Percentiles rank a stretch among this genome's conserved stretches.
Conservation (phyloP, 2,329 filamentous ascomycete genomes). For the Hymenotorrendiella dingleyae region DNA sequence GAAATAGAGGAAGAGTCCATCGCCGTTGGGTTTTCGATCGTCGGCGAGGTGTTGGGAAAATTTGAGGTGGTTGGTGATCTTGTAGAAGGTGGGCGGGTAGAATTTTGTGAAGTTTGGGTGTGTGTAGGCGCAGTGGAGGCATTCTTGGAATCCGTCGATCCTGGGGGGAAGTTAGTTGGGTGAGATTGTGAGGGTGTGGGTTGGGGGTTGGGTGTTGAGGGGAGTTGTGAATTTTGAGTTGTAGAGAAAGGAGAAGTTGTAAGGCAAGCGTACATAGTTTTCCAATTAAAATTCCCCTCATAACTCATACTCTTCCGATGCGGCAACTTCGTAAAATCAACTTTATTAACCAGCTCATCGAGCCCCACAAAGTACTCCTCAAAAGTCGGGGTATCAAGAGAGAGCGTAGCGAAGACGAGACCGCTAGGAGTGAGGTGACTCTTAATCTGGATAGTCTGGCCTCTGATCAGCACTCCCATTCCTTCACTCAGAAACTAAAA, state of each 20-base stretch:
- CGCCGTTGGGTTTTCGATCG: constrained; percentile 41
- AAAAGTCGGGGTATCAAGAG: constrained; percentile 41
- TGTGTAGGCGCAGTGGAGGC: constrained; percentile 52
- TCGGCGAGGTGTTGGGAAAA: constrained; percentile 52
- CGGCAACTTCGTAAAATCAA: constrained; percentile 49
- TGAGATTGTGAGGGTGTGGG: too few species aligned
- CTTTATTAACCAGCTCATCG: constrained; percentile 40
- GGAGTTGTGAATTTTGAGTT: too few species aligned
- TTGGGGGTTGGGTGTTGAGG: too few species aligned
- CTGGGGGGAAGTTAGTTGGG: constrained; percentile 22
- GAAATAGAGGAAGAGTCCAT: constrained; percentile 52
- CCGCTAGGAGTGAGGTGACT: constrained; percentile 42
- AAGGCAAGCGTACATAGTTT: constrained; percentile 40
- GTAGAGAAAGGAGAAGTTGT: neutral
- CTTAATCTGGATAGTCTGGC: constrained; percentile 25
- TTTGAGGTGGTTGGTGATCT: constrained; percentile 47
- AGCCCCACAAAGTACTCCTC: constrained; percentile 48
- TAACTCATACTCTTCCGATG: constrained; percentile 48
- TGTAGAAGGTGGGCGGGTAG: constrained; percentile 50
- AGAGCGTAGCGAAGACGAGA: constrained; percentile 46
- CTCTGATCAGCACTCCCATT: neutral
- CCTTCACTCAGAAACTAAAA: too few species aligned
- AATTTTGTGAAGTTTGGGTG: constrained; percentile 49
- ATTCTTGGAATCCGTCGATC: constrained; percentile 54
- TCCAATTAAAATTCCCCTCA: constrained; percentile 52